Conservation (phyloP, 495 filamentous ascomycete genomes). For the Daldinia bambusicola region DNA sequence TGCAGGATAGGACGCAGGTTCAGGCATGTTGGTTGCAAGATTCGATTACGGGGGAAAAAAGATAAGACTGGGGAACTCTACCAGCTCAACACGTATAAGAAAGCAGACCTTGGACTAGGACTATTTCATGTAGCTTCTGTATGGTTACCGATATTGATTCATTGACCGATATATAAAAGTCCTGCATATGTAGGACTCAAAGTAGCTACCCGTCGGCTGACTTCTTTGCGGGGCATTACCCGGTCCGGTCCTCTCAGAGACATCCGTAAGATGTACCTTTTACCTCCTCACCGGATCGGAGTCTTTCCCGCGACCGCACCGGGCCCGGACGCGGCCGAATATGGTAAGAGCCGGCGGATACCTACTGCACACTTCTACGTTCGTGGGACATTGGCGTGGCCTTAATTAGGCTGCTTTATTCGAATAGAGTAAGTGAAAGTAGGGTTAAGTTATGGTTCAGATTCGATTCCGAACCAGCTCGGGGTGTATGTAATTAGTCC, state of each 20-base stretch:
- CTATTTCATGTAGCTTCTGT: no score
- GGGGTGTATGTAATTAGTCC: neutral
- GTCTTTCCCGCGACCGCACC: neutral
- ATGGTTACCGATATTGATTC: neutral
- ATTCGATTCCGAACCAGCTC: neutral
- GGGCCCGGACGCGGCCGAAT: neutral
- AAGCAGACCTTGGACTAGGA: no score
- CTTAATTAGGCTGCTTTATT: neutral
- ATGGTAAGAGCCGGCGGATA: neutral
- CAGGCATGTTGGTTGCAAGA: no score
- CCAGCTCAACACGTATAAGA: no score
- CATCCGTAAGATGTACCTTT: neutral
- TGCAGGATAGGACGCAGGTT: neutral
- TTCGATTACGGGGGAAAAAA: neutral
- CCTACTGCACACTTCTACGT: neutral
- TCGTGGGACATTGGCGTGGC: neutral
- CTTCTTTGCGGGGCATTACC: neutral
- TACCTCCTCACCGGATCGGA: neutral
- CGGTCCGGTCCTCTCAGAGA: neutral
- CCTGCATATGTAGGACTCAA: slow-evolving; percentile 4
- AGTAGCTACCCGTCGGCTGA: neutral
- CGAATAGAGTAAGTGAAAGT: neutral
- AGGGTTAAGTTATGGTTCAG: neutral
- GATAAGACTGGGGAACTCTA: neutral
- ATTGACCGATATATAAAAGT: neutral